Evolutionary conservation across 2,329 filamentous ascomycete species (phyloP).

Genomic region (Alternaria alternata): DNA sequence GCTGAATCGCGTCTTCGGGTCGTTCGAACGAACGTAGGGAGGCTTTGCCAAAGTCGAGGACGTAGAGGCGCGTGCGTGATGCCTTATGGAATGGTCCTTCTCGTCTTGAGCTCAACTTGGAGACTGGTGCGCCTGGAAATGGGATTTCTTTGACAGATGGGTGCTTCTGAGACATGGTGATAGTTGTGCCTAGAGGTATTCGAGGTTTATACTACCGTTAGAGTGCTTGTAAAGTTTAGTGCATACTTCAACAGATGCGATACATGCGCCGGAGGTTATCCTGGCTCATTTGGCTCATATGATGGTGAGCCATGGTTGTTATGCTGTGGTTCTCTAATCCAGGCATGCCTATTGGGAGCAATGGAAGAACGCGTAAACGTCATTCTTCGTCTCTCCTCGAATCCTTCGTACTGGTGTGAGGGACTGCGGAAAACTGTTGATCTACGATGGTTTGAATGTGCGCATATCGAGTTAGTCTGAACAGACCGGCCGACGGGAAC

Average conservation of each 20-base stretch:
- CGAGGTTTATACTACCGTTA: not conserved
- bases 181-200: not conserved
- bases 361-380: not conserved
- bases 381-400: not conserved
- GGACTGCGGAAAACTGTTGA: not conserved
- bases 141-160: not conserved
- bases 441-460: too few relatives aligned
- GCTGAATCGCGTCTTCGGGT: too few relatives aligned
- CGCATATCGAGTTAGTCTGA: not conserved
- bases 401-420: too few relatives aligned
- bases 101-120: too few relatives aligned
- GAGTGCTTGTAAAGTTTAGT: not conserved
- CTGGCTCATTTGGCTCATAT: not conserved
- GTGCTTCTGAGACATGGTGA: not conserved
- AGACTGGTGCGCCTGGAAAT: too few relatives aligned
- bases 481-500: too few relatives aligned
- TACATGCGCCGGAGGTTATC: not conserved
- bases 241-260: not conserved
- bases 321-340: not conserved
- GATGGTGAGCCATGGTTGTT: not conserved
- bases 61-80: too few relatives aligned
- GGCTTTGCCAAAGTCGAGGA: too few relatives aligned
- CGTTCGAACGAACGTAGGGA: too few relatives aligned
- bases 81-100: too few relatives aligned
- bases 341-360: not conserved